These are phyloP conservation scores for Populus euphratica DNA, from an alignment of 345 rosid species.

Conservation along the genomic window DNA sequence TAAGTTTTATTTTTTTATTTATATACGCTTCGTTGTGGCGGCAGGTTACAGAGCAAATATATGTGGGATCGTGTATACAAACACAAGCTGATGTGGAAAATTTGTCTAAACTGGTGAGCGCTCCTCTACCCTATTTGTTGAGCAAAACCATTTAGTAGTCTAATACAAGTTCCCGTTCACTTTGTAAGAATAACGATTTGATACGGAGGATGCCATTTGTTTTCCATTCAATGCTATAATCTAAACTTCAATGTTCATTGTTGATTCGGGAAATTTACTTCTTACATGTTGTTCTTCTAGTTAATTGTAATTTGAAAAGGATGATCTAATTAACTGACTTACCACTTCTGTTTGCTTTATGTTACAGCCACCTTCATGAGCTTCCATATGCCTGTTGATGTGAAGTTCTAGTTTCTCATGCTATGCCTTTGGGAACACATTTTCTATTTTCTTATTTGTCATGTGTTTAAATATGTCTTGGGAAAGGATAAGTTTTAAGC, in stretches of 20 bases:
- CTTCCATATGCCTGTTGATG: not conserved
- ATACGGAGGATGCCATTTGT: too few relatives aligned
- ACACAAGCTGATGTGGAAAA: conserved; percentile 69
- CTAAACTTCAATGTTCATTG: not conserved
- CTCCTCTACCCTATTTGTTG: not conserved
- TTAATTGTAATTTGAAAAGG: not conserved
- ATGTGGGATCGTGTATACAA: conserved; percentile 87
- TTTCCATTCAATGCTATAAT: not conserved
- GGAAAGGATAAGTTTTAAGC: not conserved
- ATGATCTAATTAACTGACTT: not conserved
- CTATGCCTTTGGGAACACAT: not conserved
- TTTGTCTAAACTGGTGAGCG: conserved; percentile 60
- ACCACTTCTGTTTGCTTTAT: not conserved
- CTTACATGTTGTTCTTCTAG: too few relatives aligned
- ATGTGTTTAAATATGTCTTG: not conserved
- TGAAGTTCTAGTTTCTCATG: not conserved
- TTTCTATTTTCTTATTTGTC: not conserved
- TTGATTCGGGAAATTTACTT: not conserved
- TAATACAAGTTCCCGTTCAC: too few relatives aligned
- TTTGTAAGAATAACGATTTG: too few relatives aligned
- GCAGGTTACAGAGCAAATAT: conserved; percentile 87
- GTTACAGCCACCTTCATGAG: not conserved
- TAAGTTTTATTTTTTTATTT: not conserved
- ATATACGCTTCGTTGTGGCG: conserved; percentile 17
- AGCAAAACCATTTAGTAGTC: too few relatives aligned